Conservation (phyloP, 2,329 filamentous ascomycete species). For the Aspergillus ustus region DNA sequence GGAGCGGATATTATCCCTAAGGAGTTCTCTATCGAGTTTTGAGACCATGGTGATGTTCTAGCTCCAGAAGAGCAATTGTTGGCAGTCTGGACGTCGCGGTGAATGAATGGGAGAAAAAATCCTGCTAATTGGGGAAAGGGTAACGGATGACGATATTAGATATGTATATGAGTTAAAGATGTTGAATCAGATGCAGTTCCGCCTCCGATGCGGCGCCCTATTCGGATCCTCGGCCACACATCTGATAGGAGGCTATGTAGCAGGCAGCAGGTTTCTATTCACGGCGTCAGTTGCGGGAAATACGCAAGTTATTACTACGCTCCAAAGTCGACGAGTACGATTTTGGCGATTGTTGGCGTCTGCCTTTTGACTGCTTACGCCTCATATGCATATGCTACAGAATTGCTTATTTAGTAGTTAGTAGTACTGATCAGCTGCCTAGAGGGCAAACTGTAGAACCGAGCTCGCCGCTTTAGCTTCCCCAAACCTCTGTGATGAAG, state of each 20-base stretch:
- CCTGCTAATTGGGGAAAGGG: background rate
- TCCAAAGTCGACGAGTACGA: too few relatives aligned
- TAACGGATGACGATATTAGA: background rate
- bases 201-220: background rate
- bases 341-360: too few relatives aligned
- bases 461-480: background rate
- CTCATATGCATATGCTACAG: too few relatives aligned
- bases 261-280: background rate
- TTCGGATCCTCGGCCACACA: background rate
- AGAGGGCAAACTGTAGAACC: background rate
- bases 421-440: too few relatives aligned
- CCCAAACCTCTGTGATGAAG: background rate
- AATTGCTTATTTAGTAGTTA: too few relatives aligned
- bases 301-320: too few relatives aligned
- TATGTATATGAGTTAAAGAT: background rate
- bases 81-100: background rate
- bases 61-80: background rate
- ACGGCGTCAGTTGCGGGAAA: too few relatives aligned
- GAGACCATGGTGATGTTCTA: slow-evolving; percentile 34
- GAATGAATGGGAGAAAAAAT: background rate
- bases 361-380: too few relatives aligned
- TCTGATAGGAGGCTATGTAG: background rate
- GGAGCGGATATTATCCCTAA: slow-evolving; percentile 45
- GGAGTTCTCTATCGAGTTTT: slow-evolving; percentile 37
- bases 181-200: background rate